phyloP scores from a whole-genome alignment of 352 stramenopile genomes.

The Globisporangium heterothallicum region DNA sequence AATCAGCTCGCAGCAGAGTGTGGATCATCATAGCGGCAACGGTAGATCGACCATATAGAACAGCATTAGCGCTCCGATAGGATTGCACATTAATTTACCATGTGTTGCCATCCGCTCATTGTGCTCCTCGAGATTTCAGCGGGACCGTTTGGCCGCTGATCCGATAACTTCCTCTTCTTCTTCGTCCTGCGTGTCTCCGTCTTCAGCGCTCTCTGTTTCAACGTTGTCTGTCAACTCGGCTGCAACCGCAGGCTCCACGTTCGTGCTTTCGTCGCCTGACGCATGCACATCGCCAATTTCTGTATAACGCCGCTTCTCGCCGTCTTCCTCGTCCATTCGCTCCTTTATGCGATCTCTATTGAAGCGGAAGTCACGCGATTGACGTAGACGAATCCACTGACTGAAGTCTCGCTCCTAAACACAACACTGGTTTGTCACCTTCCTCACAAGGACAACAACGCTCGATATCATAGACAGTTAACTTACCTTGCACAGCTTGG shows the following conservation, averaged over 20 bases:
- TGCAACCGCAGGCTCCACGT: slow-evolving; percentile 12
- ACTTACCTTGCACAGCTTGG: slow-evolving; percentile 49
- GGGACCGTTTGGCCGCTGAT: not conserved
- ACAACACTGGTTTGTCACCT: not conserved
- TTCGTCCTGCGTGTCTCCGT: slow-evolving; percentile 11
- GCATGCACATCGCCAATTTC: slow-evolving; percentile 10
- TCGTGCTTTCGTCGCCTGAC: slow-evolving; percentile 8
- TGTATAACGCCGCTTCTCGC: slow-evolving; percentile 10
- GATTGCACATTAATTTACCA: slow-evolving; percentile 7
- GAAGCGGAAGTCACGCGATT: slow-evolving; percentile 48
- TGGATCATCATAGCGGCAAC: not conserved
- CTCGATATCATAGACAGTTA: not conserved
- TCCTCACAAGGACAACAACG: not conserved
- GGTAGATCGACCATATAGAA: not conserved
- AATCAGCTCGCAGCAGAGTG: slow-evolving; percentile 21
- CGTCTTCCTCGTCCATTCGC: slow-evolving; percentile 16
- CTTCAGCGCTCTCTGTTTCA: slow-evolving; percentile 14
- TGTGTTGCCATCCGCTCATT: not conserved
- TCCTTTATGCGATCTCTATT: slow-evolving; percentile 33
- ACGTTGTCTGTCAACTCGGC: slow-evolving; percentile 4
- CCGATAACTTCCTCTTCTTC: not conserved
- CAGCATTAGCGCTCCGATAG: not conserved
- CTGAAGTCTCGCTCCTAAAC: slow-evolving; percentile 38
- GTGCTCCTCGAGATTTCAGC: not conserved
- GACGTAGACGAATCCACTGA: slow-evolving; percentile 41